These are phyloP conservation scores for Cordyceps javanica DNA, from an alignment of 2,329 filamentous ascomycete genomes.

Conservation along the genomic window DNA sequence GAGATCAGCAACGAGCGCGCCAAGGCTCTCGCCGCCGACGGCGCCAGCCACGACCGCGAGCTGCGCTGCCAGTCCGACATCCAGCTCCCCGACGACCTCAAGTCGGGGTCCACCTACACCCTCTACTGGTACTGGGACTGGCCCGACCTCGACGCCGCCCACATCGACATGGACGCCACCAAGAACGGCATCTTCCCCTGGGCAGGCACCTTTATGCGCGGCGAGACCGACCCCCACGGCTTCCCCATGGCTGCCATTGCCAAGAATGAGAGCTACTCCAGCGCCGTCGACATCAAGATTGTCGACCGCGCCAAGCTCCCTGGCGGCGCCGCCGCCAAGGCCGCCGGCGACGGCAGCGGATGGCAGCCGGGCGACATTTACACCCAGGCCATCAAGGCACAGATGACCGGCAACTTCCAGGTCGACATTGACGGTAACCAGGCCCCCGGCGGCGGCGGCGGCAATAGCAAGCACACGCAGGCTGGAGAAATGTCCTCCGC, in stretches of 20 bases:
- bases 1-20: slow-evolving; percentile 55
- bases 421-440: slow-evolving; percentile 31
- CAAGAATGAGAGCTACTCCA: slow-evolving; percentile 36
- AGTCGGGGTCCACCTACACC: slow-evolving; percentile 62
- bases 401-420: slow-evolving; percentile 40
- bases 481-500: too few species aligned
- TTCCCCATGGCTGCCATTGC: slow-evolving; percentile 29
- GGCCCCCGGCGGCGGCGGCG: slow-evolving; percentile 16
- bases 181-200: slow-evolving; percentile 36
- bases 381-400: slow-evolving; percentile 36
- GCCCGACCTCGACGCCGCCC: slow-evolving; percentile 52
- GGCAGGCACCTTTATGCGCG: slow-evolving; percentile 35
- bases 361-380: slow-evolving; percentile 35
- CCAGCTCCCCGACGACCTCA: slow-evolving; percentile 60
- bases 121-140: slow-evolving; percentile 98
- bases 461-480: too few species aligned
- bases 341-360: slow-evolving; percentile 19
- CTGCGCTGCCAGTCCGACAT: slow-evolving; percentile 80
- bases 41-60: slow-evolving; percentile 49
- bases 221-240: slow-evolving; percentile 30
- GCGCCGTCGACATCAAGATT: slow-evolving; percentile 35
- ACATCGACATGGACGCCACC: slow-evolving; percentile 33
- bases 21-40: slow-evolving; percentile 45
- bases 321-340: slow-evolving; percentile 16
- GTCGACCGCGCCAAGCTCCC: slow-evolving; percentile 11